A percentile compares a stretch with the other conserved stretches of the same genome.
These are phyloP conservation scores for Spathaspora arborariae DNA, from an alignment of 805 yeast genomes.

Conservation along the genomic window DNA sequence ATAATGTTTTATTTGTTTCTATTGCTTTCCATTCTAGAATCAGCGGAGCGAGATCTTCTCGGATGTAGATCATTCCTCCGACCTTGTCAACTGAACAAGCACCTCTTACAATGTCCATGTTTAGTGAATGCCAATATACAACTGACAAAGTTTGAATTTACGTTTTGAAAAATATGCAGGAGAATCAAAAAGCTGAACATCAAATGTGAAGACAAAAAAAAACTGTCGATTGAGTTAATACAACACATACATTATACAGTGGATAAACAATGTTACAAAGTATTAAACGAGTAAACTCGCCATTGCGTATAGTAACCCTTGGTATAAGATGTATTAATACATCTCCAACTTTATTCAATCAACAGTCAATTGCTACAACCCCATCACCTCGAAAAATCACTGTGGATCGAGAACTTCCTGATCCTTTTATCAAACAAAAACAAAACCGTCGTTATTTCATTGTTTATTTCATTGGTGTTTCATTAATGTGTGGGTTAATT, in stretches of 20 bases:
- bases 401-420: slow-evolving; percentile 79
- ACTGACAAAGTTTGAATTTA: neutral
- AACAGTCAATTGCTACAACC: neutral
- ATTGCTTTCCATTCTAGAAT: slow-evolving; percentile 42
- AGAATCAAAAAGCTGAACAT: neutral
- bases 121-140: neutral
- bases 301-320: neutral
- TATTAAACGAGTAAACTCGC: neutral
- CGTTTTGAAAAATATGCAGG: neutral
- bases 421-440: slow-evolving; percentile 57
- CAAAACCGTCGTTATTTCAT: slow-evolving; percentile 53
- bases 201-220: neutral
- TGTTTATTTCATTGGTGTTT: slow-evolving; percentile 36
- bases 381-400: slow-evolving; percentile 18
- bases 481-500: slow-evolving; percentile 48
- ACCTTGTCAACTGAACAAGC: slow-evolving; percentile 40
- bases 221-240: neutral
- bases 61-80: slow-evolving; percentile 37
- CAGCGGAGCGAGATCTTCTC: slow-evolving; percentile 41
- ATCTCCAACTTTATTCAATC: neutral
- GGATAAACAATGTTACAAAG: neutral
- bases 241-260: neutral
- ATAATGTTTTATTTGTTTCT: slow-evolving; percentile 30
- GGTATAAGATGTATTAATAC: neutral
- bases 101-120: slow-evolving; percentile 30